Evolutionary conservation across 257 asterid species (phyloP), one percentile per base, ranked within the genome.

Genomic region (Nicotiana benthamiana): DNA sequence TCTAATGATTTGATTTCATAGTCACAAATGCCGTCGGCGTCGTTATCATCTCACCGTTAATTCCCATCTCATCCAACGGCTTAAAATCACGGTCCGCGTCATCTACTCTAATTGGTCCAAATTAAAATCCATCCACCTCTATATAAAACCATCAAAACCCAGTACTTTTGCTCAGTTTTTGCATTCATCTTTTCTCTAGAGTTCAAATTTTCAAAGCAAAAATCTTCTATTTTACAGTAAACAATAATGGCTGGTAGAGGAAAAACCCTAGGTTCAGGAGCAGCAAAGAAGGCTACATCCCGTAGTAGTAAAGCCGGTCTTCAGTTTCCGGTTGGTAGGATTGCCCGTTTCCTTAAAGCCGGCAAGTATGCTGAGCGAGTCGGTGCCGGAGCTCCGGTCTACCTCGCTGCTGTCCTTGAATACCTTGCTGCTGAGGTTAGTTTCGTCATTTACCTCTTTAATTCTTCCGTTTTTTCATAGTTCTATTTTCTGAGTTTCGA

Each of bases 301-400:
- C n/a, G 83, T 30, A 80, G 83, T 62, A 80, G 83, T 59, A 80
- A 80, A 34, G 83, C 83, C 30, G 83, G 83, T 27, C 79, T 80
- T 36, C 83, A 80, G 48, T 80, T 80, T 51, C 83, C 83, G 5
- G 83, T 80, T 2, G 83, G 83, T n/a, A 79, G 83, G 34, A 80
- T 80, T 15, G 83, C 83, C 5, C 10, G 83, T 22, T 80, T 80
- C 17, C 67, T 80, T 9, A 80, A 80, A 18, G 83, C 83, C 43
- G 83, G 83, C 1, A 80, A 80, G 67, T 80, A 80, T 56, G 83
- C 83, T 16, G 79, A 80, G 6, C 83, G 83, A 20, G 83, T 80
- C 9, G n/a, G n/a, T n/a, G n/a, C n/a, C n/a, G n/a, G n/a, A n/a
- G n/a, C n/a, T n/a, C n/a, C n/a, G n/a, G n/a, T 80, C 13, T 80